These are phyloP conservation scores for Penicillium mononematosum DNA, from an alignment of 495 filamentous ascomycete species.

Conservation along the genomic window DNA sequence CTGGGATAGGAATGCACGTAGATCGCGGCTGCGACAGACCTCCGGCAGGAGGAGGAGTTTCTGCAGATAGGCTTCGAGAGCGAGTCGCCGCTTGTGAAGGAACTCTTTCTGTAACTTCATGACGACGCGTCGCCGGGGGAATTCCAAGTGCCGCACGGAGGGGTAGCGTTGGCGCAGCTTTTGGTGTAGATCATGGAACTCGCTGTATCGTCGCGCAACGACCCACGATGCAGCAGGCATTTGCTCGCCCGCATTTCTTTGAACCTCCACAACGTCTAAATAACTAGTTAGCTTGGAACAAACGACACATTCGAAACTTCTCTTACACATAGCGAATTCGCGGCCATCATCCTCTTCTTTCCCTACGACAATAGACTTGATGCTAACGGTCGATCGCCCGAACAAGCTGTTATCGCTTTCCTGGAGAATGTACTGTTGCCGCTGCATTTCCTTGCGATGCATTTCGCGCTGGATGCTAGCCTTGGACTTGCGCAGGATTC, in stretches of 20 bases:
- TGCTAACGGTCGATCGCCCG: slow-evolving; percentile 81
- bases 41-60: slow-evolving; percentile 83
- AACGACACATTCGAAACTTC: neutral
- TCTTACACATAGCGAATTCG: slow-evolving; percentile 83
- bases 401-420: slow-evolving; percentile 98
- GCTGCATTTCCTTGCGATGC: slow-evolving; percentile 88
- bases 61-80: slow-evolving; percentile 82
- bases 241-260: slow-evolving; percentile 82
- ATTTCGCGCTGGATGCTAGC: slow-evolving; percentile 90
- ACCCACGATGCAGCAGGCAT: slow-evolving; percentile 84
- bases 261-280: slow-evolving; percentile 81
- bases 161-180: slow-evolving; percentile 80
- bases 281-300: slow-evolving; percentile 4
- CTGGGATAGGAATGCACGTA: slow-evolving; percentile 92
- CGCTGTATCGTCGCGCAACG: slow-evolving; percentile 82
- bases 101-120: slow-evolving; percentile 97
- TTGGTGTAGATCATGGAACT: slow-evolving; percentile 94
- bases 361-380: slow-evolving; percentile 89
- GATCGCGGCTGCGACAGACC: slow-evolving; percentile 88
- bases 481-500: slow-evolving; percentile 92
- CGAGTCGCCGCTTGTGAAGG: slow-evolving; percentile 77
- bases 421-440: slow-evolving; percentile 95
- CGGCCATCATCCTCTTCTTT: slow-evolving; percentile 90
- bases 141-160: slow-evolving; percentile 83
- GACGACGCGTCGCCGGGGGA: slow-evolving; percentile 86